A percentile compares a stretch with the other conserved stretches of the same genome.
Conservation (phyloP, 1,139 yeast species). For the Lodderomyces beijingensis region DNA sequence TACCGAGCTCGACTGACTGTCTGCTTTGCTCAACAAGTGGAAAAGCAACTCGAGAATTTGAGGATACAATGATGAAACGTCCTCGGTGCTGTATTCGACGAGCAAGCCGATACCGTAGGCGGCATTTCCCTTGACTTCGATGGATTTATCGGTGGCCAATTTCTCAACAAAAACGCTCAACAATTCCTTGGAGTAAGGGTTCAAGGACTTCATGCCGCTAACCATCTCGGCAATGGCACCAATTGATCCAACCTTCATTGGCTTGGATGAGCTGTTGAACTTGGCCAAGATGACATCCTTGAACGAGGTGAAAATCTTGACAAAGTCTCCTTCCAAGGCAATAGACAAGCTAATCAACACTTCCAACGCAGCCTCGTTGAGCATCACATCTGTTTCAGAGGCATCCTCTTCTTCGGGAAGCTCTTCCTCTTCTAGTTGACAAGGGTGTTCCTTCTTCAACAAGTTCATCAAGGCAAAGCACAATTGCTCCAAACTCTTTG, state of each 20-base stretch:
- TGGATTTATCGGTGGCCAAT: conserved; percentile 70
- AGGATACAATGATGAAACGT: conserved; percentile 61
- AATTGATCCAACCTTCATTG: conserved; percentile 76
- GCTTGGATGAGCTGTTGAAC: conserved; percentile 60
- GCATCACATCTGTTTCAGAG: conserved; percentile 82
- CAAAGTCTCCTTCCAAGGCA: conserved; percentile 73
- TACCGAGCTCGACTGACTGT: conserved; percentile 53
- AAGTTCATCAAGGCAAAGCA: conserved; percentile 68
- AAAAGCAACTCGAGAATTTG: conserved; percentile 72
- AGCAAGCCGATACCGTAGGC: conserved; percentile 93
- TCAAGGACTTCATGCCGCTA: conserved; percentile 63
- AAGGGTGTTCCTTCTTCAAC: conserved; percentile 75
- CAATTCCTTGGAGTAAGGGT: conserved; percentile 67
- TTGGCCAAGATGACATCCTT: conserved; percentile 61
- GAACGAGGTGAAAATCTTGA: conserved; percentile 67
- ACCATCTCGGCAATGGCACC: conserved; percentile 92
- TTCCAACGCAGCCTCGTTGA: conserved; percentile 83
- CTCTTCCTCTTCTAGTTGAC: conserved; percentile 61
- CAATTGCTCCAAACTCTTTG: conserved; percentile 58
- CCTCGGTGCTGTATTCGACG: conserved; percentile 54
- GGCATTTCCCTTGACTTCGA: conserved; percentile 91
- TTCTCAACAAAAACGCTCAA: conserved; percentile 65
- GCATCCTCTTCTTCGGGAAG: conserved; percentile 61
- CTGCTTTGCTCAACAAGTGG: conserved; percentile 74
- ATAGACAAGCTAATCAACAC: conserved; percentile 73